Conservation (phyloP, 805 yeast genomes). For the Diddensiella transvaalensis region DNA sequence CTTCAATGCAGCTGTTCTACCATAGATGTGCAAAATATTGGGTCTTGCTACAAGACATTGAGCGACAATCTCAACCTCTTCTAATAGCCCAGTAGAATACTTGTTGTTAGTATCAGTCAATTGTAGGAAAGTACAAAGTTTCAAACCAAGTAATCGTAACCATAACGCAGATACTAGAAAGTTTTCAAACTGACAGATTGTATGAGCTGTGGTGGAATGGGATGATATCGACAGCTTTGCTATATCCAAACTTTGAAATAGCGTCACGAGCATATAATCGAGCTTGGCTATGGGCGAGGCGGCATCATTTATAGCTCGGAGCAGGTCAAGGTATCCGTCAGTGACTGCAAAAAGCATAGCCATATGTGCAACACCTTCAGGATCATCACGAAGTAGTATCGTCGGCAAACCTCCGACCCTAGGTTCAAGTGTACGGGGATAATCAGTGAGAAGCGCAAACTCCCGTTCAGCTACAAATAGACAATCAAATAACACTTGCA, state of each 20-base stretch:
- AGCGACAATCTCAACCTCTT: neutral
- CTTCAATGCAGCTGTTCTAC: neutral
- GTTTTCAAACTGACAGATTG: neutral
- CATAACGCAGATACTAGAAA: neutral
- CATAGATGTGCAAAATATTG: neutral
- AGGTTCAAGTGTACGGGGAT: constrained; percentile 13
- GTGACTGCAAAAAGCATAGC: constrained; percentile 14
- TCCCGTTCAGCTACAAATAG: constrained; percentile 17
- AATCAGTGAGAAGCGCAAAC: constrained; percentile 9
- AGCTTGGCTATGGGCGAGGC: neutral
- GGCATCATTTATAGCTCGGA: neutral
- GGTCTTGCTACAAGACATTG: neutral
- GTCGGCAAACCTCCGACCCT: constrained; percentile 5
- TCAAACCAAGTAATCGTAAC: neutral
- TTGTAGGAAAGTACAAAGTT: neutral
- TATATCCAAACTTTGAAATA: neutral
- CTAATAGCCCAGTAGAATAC: neutral
- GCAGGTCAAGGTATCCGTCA: constrained; percentile 7
- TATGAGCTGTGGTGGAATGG: neutral
- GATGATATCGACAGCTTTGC: neutral
- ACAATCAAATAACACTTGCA: constrained; percentile 8
- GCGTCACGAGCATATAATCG: neutral
- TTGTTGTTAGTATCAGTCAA: neutral
- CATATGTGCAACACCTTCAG: constrained; percentile 7
- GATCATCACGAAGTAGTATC: neutral